phyloP scores from a whole-genome alignment of 2,329 filamentous ascomycete genomes.

The Sclerotinia spermophila region DNA sequence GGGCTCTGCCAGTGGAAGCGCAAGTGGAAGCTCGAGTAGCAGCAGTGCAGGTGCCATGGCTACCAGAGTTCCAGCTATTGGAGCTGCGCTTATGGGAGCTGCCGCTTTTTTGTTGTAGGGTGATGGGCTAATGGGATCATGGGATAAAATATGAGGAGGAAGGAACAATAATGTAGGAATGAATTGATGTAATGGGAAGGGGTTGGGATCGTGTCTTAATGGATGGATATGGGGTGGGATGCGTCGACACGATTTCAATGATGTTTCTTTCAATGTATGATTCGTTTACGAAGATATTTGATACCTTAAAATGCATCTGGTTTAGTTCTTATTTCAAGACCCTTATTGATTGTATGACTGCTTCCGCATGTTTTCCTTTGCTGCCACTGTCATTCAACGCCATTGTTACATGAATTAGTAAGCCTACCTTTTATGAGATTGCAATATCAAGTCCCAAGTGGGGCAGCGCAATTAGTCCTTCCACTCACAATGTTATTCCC shows the following conservation, averaged over 20 bases:
- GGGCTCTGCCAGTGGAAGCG: neutral
- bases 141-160: neutral
- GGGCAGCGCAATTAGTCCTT: neutral
- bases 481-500: neutral
- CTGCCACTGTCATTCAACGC: neutral
- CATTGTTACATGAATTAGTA: neutral
- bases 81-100: neutral
- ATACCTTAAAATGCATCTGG: neutral
- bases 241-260: neutral
- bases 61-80: neutral
- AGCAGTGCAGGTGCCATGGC: neutral
- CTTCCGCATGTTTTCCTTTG: neutral
- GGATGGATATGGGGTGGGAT: neutral
- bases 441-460: neutral
- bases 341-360: neutral
- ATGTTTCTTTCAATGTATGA: neutral
- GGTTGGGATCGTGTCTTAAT: neutral
- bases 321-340: neutral
- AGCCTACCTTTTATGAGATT: neutral
- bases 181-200: neutral
- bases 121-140: neutral
- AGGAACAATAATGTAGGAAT: neutral
- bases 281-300: neutral
- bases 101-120: conserved; percentile 6
- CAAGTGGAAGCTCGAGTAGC: neutral